phyloP scores from a whole-genome alignment of 2,329 filamentous ascomycete species.

The Monilinia vaccinii-corymbosi region DNA sequence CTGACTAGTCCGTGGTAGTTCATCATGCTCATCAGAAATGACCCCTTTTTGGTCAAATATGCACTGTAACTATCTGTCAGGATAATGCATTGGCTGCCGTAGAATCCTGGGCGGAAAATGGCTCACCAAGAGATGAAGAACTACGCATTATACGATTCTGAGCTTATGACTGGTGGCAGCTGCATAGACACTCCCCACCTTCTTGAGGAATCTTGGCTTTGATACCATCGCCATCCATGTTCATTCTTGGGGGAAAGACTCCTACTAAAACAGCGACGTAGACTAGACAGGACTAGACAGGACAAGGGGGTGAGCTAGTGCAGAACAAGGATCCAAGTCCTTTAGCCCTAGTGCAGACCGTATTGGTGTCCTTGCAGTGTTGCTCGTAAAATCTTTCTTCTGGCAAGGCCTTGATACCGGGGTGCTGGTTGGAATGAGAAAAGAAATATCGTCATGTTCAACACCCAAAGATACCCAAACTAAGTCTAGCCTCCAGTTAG shows the following conservation, averaged over 20 bases:
- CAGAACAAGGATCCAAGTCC: slow-evolving; percentile 4
- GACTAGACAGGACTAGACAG: slow-evolving; percentile 10
- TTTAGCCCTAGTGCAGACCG: not conserved
- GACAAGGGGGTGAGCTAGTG: not conserved
- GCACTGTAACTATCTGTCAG: not conserved
- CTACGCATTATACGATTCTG: not conserved
- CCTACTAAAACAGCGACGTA: slow-evolving; percentile 18
- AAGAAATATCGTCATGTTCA: not conserved
- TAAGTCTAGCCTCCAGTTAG: not conserved
- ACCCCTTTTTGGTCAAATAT: not conserved
- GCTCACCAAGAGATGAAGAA: not conserved
- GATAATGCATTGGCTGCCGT: not conserved
- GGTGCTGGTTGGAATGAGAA: not conserved
- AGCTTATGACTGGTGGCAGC: slow-evolving; percentile 5
- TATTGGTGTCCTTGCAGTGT: slow-evolving; percentile 8
- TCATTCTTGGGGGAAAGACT: not conserved
- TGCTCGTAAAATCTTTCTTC: not conserved
- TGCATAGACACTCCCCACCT: not conserved
- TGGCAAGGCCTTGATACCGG: not conserved
- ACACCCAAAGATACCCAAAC: not conserved
- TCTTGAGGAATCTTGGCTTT: not conserved
- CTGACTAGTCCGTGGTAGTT: no score
- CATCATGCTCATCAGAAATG: not conserved
- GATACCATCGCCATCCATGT: not conserved
- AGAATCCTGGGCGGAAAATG: not conserved